Conservation (phyloP, 106 monocot genomes). For the Acorus calamus region DNA sequence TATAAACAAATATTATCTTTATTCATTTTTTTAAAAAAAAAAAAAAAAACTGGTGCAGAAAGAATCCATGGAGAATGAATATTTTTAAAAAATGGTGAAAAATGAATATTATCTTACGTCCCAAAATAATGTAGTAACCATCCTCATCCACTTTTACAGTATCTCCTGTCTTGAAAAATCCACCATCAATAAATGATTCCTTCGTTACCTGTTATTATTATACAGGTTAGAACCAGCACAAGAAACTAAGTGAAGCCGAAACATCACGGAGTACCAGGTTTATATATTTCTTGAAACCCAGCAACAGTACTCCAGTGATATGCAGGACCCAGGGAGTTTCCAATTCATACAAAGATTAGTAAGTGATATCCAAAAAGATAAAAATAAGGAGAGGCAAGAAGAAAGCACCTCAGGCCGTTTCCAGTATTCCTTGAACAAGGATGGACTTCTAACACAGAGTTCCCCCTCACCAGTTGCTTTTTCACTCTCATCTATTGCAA, state of each 20-base stretch:
- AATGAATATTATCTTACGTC: conserved; percentile 51
- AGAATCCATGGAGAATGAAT: no score
- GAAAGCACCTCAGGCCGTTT: conserved; percentile 68
- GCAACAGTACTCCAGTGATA: no score
- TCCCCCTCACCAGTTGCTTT: conserved; percentile 49
- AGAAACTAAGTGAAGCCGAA: neutral
- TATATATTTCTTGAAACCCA: no score
- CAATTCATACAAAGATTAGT: neutral
- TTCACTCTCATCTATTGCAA: conserved; percentile 50
- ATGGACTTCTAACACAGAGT: conserved; percentile 93
- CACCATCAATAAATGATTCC: conserved; percentile 81
- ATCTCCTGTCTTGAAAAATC: conserved; percentile 97
- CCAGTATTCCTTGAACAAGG: conserved; percentile 97
- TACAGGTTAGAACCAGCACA: neutral
- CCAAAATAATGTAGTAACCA: conserved; percentile 88
- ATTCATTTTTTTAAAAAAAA: no score
- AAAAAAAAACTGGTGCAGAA: no score
- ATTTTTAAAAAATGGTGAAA: no score
- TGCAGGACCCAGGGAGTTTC: neutral
- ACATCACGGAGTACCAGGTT: no score
- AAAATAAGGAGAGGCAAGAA: neutral
- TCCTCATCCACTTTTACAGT: conserved; percentile 87
- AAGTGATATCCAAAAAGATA: neutral
- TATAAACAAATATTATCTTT: no score
- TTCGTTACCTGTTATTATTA: conserved; percentile 40